phyloP scores from a whole-genome alignment of 1,284 basidiomycete genomes.

The Volvariella volvacea region DNA sequence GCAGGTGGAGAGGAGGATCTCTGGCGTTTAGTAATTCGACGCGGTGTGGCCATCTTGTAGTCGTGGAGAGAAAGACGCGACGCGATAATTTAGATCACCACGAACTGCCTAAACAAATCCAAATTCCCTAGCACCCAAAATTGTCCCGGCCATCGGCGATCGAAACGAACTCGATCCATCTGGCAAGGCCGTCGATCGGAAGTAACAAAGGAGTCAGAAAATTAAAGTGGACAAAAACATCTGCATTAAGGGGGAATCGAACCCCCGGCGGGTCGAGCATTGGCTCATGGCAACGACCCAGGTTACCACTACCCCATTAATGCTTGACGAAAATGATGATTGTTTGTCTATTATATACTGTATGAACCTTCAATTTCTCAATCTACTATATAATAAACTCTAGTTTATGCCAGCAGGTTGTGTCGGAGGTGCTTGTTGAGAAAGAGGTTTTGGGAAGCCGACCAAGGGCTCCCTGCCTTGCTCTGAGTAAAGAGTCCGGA shows the following conservation, averaged over 20 bases:
- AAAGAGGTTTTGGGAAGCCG: conserved; percentile 13
- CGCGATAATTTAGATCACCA: neutral
- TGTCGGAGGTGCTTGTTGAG: too few species aligned
- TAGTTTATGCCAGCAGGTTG: too few species aligned
- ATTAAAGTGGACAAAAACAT: neutral
- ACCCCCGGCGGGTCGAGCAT: conserved; percentile 65
- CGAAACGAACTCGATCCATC: neutral
- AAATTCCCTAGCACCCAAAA: too few species aligned
- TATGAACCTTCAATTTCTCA: too few species aligned
- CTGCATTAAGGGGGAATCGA: conserved; percentile 77
- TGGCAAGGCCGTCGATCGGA: too few species aligned
- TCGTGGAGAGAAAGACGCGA: neutral
- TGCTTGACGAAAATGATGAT: conserved; percentile 1
- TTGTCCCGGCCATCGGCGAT: neutral
- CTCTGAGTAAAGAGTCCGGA: neutral
- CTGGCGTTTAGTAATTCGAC: conserved; percentile 49
- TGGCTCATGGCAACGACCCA: conserved; percentile 20
- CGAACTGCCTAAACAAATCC: neutral
- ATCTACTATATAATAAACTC: too few species aligned
- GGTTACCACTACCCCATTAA: conserved; percentile 19
- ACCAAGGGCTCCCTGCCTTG: conserved; percentile 9
- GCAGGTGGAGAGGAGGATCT: conserved; percentile 51
- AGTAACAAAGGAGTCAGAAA: too few species aligned
- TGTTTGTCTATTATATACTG: neutral
- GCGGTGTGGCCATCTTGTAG: conserved; percentile 23